phyloP scores from a whole-genome alignment of 176 grass and related monocot species.

The maize (Zea mays) region Zm-B73-REFERENCE-NAM-5.0 NC_050100.1:113630001-113630500 shows the following conservation, averaged over 20 bases:
- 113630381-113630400: background rate
- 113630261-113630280: background rate
- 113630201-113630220: background rate
- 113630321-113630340: background rate
- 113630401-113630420: background rate
- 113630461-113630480: background rate
- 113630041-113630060: background rate
- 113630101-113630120: background rate
- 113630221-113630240: background rate
- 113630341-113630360: background rate
- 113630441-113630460: background rate
- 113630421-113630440: background rate
- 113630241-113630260: background rate
- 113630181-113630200: background rate
- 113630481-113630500: background rate
- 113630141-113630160: background rate
- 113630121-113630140: background rate
- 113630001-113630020: background rate
- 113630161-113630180: background rate
- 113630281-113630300: background rate
- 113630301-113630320: background rate
- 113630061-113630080: background rate
- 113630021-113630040: background rate
- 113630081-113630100: background rate
- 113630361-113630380: background rate